Base-by-base conservation (phyloP, 805 yeast species). In the Metschnikowia noctiluminum region DNA sequence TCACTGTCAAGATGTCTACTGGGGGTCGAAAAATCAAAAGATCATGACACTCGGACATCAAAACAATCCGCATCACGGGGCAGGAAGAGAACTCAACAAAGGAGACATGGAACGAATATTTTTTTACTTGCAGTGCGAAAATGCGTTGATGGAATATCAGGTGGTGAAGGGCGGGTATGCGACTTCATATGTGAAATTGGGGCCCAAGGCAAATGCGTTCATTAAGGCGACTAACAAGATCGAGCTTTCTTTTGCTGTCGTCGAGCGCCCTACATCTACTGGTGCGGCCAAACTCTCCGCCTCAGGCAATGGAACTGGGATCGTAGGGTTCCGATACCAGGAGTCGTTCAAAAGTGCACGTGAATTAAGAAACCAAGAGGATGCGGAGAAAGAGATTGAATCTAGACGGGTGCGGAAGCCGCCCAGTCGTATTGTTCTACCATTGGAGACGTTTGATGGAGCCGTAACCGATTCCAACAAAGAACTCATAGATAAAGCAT, bases 31-130 rank as follows among this genome's bases (percentile, higher is more conserved):
- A 54, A 69, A 71, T 49, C 74, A 77, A n/a, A 85, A 82, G 59
- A 79, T 89, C 49, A 71, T 78, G 11, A 76, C 72, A 32, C 71
- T 80, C 40, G 89, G 90, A 0, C 88, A 85, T 59, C 81, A 85
- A 58, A 58, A 58, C 15, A 73, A 75, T 39, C 75, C 76, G n/a
- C 77, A 68, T 40, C 90, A 87, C 62, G 96, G 97, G 1, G 68
- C 68, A 28, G 96, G 96, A 5, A 80, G 76, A 56, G 71, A 67
- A 7, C 61, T 84, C 55, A 79, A 80, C n/a, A 82, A 82, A 53
- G 78, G 82, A 2, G 89, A 85, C 34, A 75, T 88, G 30, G 96
- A 91, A 64, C 73, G 98, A 52, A 79, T 94, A 7, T 86, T 91
- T 53, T 90, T 89, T 63, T 85, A 85, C 55, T 68, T 94, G 50